Conservation (phyloP, 129 eudicot genomes). For the Apium graveolens region DNA sequence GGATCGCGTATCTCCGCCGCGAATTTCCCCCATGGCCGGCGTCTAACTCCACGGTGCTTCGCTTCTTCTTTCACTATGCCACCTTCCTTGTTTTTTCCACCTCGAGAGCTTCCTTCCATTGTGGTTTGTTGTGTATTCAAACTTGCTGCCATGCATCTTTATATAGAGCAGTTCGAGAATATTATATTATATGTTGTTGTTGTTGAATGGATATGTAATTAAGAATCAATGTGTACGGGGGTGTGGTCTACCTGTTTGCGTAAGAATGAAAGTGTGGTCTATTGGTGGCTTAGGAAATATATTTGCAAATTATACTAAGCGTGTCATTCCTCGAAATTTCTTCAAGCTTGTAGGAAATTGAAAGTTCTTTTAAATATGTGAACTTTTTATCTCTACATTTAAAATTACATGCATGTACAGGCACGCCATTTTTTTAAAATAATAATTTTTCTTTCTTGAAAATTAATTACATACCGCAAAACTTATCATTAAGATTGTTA, state of each 20-base stretch:
- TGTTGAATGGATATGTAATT: neutral
- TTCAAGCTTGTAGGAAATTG: neutral
- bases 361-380: neutral
- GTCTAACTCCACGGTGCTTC: conserved; percentile 68
- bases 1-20: conserved; percentile 94
- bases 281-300: neutral
- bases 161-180: neutral
- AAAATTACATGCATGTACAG: too few species aligned
- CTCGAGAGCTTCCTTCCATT: conserved; percentile 36
- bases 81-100: conserved; percentile 40
- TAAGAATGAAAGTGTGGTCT: conserved; percentile 15
- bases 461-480: too few species aligned
- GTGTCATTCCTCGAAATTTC: neutral
- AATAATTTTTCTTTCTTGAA: too few species aligned
- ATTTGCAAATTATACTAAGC: neutral
- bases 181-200: neutral
- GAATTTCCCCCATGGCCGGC: conserved; percentile 84
- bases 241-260: neutral
- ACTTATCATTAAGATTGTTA: too few species aligned
- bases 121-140: conserved; percentile 13
- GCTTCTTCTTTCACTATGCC: conserved; percentile 28
- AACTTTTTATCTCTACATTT: neutral
- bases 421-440: too few species aligned
- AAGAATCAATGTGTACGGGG: neutral
- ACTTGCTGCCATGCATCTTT: neutral